These are phyloP conservation scores for Rutidosis leptorrhynchoides DNA, from an alignment of 129 eudicot genomes.

Conservation along the genomic window DNA sequence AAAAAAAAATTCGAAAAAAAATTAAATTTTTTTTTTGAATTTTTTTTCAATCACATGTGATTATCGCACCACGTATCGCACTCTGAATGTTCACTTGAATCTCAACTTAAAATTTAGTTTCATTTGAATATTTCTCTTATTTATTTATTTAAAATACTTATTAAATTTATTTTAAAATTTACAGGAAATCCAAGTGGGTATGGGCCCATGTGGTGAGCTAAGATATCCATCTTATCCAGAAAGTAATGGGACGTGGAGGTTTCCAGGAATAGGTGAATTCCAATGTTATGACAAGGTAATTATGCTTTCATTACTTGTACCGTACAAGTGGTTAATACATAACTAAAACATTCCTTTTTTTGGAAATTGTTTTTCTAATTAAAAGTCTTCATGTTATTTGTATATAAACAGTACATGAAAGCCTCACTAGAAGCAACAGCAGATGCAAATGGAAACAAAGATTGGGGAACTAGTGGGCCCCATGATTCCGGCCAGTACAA, in stretches of 20 bases:
- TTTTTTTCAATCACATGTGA: too few relatives aligned
- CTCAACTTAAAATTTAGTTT: too few relatives aligned
- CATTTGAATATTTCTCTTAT: too few relatives aligned
- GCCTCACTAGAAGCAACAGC: slow-evolving; percentile 89
- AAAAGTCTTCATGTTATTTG: neutral
- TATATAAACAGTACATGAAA: slow-evolving; percentile 77
- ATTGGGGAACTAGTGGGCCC: slow-evolving; percentile 87
- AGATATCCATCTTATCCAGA: slow-evolving; percentile 99
- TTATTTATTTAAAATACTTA: neutral
- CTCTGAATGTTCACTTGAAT: too few relatives aligned
- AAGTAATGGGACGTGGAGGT: slow-evolving; percentile 97
- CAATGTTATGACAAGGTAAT: slow-evolving; percentile 94
- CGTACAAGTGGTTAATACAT: neutral
- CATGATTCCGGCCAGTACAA: slow-evolving; percentile 83
- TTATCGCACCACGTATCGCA: too few relatives aligned
- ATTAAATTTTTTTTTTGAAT: too few relatives aligned
- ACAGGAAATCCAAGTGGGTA: slow-evolving; percentile 96
- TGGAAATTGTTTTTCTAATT: neutral
- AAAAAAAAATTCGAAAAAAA: too few relatives aligned
- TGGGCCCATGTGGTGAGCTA: slow-evolving; percentile 99
- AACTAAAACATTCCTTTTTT: neutral
- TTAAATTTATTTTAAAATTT: neutral
- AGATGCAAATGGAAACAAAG: slow-evolving; percentile 52
- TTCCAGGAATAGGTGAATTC: slow-evolving; percentile 97
- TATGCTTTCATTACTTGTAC: neutral